These are phyloP conservation scores for Wickerhamomyces tratensis DNA, from an alignment of 805 yeast species.

Conservation along the genomic window DNA sequence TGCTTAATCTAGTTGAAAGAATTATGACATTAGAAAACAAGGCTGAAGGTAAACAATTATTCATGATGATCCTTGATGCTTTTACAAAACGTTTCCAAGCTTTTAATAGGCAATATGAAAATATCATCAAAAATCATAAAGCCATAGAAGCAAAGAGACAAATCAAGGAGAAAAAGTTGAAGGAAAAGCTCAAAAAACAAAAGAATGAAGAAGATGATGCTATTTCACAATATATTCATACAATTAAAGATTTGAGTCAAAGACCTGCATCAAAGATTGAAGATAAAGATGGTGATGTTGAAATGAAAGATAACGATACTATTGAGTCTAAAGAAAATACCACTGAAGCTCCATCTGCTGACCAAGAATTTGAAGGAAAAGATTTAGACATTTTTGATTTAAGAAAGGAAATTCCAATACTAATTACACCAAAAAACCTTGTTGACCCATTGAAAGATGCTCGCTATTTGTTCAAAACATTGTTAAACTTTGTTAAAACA, in stretches of 20 bases:
- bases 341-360: slow-evolving; percentile 1
- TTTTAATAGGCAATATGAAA: slow-evolving; percentile 61
- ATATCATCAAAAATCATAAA: slow-evolving; percentile 53
- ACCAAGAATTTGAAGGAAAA: slow-evolving; percentile 3
- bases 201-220: slow-evolving; percentile 29
- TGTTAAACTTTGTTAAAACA: slow-evolving; percentile 84
- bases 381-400: slow-evolving; percentile 34
- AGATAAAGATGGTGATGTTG: slow-evolving; percentile 20
- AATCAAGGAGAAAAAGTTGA: slow-evolving; percentile 33
- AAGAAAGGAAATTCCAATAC: slow-evolving; percentile 46
- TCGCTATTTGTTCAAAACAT: slow-evolving; percentile 74
- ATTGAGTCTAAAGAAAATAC: slow-evolving; percentile 6
- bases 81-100: slow-evolving; percentile 75
- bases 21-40: slow-evolving; percentile 75
- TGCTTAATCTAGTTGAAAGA: slow-evolving; percentile 81
- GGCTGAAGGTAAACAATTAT: slow-evolving; percentile 63
- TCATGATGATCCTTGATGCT: slow-evolving; percentile 80
- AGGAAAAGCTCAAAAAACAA: slow-evolving; percentile 22
- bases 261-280: background rate
- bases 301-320: slow-evolving; percentile 11
- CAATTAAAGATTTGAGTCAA: slow-evolving; percentile 9
- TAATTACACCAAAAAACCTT: slow-evolving; percentile 37
- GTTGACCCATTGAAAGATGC: slow-evolving; percentile 80
- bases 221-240: slow-evolving; percentile 19
- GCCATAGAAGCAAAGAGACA: slow-evolving; percentile 35